Base-by-base conservation (phyloP, 345 rosid species). In the Trapa incisa region DNA sequence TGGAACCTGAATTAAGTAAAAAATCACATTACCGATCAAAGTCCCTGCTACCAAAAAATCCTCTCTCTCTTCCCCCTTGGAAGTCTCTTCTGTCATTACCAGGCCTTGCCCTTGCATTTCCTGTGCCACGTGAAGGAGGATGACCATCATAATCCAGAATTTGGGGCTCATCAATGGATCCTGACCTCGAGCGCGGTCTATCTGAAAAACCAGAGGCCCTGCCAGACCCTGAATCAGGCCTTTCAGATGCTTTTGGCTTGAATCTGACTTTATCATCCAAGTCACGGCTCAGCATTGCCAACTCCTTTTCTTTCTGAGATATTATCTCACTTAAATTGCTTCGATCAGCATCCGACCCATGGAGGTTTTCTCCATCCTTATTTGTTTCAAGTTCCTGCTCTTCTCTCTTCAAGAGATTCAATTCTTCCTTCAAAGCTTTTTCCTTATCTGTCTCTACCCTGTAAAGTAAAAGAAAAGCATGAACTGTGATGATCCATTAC, bases 401-500 rank as follows among this genome's bases (percentile, higher is more conserved):
- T 70, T 87, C 73, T 73, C 78, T 77, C 80, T 80, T 80, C 68
- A 91, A 70, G 38, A 71, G 74, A 67, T 84, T 84, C 8, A 95
- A 78, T 77, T 91, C 88, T 70, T 87, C 92, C 76, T 84, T 86
- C 86, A 89, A 67, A 50, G 53, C 58, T 71, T 76, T 89, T 80
- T 89, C 99, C 76, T 81, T 89, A 68, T 80, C 96, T 5, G 96
- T 84, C 80, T 86, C 89, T 62, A 84, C 88, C 89, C 99, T 95
- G 87, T 76, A 82, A 72, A 47, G 72, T 17, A 64, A 50, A 73
- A 67, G 32, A 38, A 12, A 47, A 61, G 47, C 47, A 69, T 57
- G 39, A 10, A 17, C 9, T 45, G 43, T 29, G 61, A 47, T 71
- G 6, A 4, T 22, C 33, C 8, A 58, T 58, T 32, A 29, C 8